Percentiles rank a stretch among this genome's conserved stretches.
phyloP scores from a whole-genome alignment of 73 alveolate species.

The Tetrahymena elliotti region DNA sequence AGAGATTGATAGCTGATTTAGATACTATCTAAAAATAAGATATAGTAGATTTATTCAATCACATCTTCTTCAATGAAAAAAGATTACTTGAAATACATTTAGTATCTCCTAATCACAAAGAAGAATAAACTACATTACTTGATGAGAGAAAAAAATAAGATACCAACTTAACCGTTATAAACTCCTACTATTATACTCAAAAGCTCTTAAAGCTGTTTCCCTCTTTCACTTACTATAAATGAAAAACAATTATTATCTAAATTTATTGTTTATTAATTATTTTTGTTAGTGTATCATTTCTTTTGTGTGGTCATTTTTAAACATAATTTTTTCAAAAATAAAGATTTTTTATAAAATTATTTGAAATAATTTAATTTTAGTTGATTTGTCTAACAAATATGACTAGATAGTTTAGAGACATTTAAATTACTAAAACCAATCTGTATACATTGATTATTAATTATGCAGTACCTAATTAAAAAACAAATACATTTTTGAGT shows the following conservation, averaged over 20 bases:
- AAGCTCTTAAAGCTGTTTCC: neutral
- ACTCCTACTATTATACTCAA: neutral
- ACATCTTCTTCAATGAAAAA: neutral
- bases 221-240: neutral
- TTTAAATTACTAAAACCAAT: too few species aligned
- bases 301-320: too few species aligned
- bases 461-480: too few species aligned
- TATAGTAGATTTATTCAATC: neutral
- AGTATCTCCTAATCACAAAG: neutral
- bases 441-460: too few species aligned
- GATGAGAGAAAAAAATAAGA: neutral
- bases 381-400: too few species aligned
- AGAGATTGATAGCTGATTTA: neutral
- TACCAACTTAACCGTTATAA: neutral
- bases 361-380: too few species aligned
- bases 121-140: neutral
- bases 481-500: too few species aligned
- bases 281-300: neutral
- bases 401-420: too few species aligned
- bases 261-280: neutral
- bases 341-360: too few species aligned
- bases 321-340: too few species aligned
- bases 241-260: neutral
- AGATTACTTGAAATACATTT: neutral
- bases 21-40: neutral